Base-by-base conservation (phyloP, 495 filamentous ascomycete species). In the Penicillium fimorum region DNA sequence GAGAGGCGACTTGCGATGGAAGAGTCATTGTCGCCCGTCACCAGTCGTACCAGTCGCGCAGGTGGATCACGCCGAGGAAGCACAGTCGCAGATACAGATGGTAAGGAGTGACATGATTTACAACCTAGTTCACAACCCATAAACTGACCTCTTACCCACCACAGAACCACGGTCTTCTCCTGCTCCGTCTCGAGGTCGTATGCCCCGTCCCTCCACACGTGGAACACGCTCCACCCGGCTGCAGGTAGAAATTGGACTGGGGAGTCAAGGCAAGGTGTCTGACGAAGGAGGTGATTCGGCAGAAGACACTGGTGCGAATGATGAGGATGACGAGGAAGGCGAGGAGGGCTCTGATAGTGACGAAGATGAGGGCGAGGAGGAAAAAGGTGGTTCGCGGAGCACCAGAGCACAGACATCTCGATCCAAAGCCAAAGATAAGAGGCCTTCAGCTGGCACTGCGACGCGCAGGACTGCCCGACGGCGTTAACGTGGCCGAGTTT, bases 1-100 rank as follows among this genome's bases (percentile, higher is more conserved):
- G 80, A 80, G 55, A 80, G 82, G 48, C 76, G 87, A 17, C 71
- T 87, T 7, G 87, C 85, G 2, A 75, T 77, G 57, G 77, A 86
- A 76, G 67, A 79, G 66, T 67, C 83, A 70, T 64, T 78, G 42
- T 84, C 88, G 47, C 81, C 83, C 12, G 74, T 78, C 17, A 75
- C 76, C 58, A 79, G 84, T 70, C 64, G 76, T 51, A 65, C 76
- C 59, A 79, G 84, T 70, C 64, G 76, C 48, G 66, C 70, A 67
- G 65, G 66, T 27, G 65, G 72, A 17, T 76, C 76, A 29, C 63
- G 72, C 46, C 67, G 75, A 61, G 67, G 76, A 24, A 79, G 79
- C 53, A 76, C 72, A 15, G 68, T 76, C 33, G 71, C 71, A 38
- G 69, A 83, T 57, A 78, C 87, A 78, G 82, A 84, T 60, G 79